These are phyloP conservation scores for Clonostachys sp. DNA, from an alignment of 2,329 filamentous ascomycete species.

Conservation along the genomic window DNA sequence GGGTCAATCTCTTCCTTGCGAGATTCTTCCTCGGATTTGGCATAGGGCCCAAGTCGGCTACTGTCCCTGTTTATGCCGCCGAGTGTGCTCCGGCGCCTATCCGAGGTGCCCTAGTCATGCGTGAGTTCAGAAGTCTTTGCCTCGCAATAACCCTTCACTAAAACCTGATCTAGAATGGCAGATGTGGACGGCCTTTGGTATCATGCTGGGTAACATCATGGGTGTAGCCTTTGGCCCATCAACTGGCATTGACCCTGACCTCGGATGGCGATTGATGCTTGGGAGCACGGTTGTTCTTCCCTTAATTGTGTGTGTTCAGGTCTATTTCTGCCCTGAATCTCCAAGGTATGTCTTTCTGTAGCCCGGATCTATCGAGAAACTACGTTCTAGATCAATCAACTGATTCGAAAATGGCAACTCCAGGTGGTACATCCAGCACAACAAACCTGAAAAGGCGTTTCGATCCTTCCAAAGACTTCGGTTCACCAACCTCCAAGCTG, in stretches of 20 bases:
- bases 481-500: slow-evolving; percentile 40
- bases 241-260: slow-evolving; percentile 22
- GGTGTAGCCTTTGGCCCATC: slow-evolving; percentile 20
- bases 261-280: slow-evolving; percentile 30
- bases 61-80: slow-evolving; percentile 25
- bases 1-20: slow-evolving; percentile 34
- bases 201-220: slow-evolving; percentile 28
- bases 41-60: slow-evolving; percentile 27
- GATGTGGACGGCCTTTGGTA: slow-evolving; percentile 29
- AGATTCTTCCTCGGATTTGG: slow-evolving; percentile 28
- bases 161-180: slow-evolving; percentile 17
- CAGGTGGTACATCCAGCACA: slow-evolving; percentile 48
- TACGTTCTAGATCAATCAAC: no score
- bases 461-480: slow-evolving; percentile 37
- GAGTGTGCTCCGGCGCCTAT: slow-evolving; percentile 29
- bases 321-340: slow-evolving; percentile 51
- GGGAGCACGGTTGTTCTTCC: slow-evolving; percentile 49
- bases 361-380: no score
- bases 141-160: no score
- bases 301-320: slow-evolving; percentile 40
- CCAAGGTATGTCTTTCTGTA: slow-evolving; percentile 26
- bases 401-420: no score
- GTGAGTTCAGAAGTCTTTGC: no score
- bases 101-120: slow-evolving; percentile 30
- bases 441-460: slow-evolving; percentile 37